Conservation (phyloP, 345 rosid species). For the Angophora floribunda region DNA sequence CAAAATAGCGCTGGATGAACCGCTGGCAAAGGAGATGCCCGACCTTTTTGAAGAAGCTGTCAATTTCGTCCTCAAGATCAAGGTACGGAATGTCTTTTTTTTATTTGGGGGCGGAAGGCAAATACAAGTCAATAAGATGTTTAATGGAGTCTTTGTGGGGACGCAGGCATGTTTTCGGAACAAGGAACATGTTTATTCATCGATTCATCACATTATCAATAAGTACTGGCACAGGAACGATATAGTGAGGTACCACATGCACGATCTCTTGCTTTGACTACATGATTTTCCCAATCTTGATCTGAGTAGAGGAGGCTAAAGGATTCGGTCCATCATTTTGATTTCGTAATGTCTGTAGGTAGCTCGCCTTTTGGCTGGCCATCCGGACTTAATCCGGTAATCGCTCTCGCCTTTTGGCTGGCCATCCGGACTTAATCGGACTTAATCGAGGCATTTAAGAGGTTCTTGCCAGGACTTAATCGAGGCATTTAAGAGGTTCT, state of each 20-base stretch:
- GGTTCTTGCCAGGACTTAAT: too few species aligned
- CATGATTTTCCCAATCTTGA: background rate
- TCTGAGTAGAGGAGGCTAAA: background rate
- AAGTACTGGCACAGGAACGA: conserved; percentile 12
- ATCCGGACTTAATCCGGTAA: background rate
- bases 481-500: background rate
- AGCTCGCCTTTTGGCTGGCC: background rate
- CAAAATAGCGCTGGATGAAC: conserved; percentile 59
- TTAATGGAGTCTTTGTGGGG: background rate
- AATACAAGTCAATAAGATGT: background rate
- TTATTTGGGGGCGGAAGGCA: background rate
- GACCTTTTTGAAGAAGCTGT: conserved; percentile 63
- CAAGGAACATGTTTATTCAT: conserved; percentile 20
- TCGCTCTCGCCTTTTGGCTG: background rate
- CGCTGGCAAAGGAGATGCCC: conserved; percentile 56
- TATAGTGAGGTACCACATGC: background rate
- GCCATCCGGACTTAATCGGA: too few species aligned
- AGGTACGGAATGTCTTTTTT: background rate
- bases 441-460: too few species aligned
- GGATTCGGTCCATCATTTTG: background rate
- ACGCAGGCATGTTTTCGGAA: conserved; percentile 19
- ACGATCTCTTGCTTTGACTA: background rate
- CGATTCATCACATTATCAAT: conserved; percentile 15
- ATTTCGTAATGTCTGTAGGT: background rate
- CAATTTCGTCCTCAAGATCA: conserved; percentile 14